These are phyloP conservation scores for Diaporthe sp. DNA, from an alignment of 2,329 filamentous ascomycete genomes.

Conservation along the genomic window DNA sequence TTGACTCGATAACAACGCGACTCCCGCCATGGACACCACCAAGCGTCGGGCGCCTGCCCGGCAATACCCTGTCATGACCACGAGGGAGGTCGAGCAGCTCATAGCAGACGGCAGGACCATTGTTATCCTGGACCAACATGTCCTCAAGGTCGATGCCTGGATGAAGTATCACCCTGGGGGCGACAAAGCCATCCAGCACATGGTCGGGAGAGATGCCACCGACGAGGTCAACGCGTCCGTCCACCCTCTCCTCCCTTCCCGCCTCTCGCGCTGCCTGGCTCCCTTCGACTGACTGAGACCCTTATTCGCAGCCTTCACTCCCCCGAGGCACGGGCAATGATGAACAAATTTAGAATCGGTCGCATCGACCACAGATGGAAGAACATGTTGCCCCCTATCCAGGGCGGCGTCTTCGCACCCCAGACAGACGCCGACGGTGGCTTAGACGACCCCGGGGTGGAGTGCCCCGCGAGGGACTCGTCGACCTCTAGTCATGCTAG, in stretches of 20 bases:
- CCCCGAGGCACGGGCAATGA: slow-evolving; percentile 77
- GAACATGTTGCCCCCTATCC: slow-evolving; percentile 92
- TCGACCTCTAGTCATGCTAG: slow-evolving; percentile 41
- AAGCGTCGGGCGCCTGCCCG: slow-evolving; percentile 29
- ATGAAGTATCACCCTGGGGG: slow-evolving; percentile 92
- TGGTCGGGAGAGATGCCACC: slow-evolving; percentile 94
- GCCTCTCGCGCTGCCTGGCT: neutral
- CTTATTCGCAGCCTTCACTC: slow-evolving; percentile 79
- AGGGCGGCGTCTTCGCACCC: slow-evolving; percentile 83
- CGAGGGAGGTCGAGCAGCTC: slow-evolving; percentile 78
- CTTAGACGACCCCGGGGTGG: slow-evolving; percentile 44
- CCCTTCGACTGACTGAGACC: slow-evolving; percentile 30
- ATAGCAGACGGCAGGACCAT: slow-evolving; percentile 87
- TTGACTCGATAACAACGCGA: neutral
- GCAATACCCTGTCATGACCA: slow-evolving; percentile 55
- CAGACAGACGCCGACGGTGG: slow-evolving; percentile 54
- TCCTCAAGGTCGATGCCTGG: slow-evolving; percentile 92
- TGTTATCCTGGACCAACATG: slow-evolving; percentile 83
- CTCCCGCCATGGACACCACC: slow-evolving; percentile 36
- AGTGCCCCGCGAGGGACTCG: slow-evolving; percentile 37
- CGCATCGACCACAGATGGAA: slow-evolving; percentile 84
- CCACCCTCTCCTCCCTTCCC: slow-evolving; percentile 7
- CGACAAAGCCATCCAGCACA: slow-evolving; percentile 90
- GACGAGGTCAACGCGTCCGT: slow-evolving; percentile 92
- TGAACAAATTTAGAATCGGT: slow-evolving; percentile 88